Percentiles rank a stretch among this genome's conserved stretches.
phyloP scores from a whole-genome alignment of 129 eudicot genomes.

The Artemisia argyi region DNA sequence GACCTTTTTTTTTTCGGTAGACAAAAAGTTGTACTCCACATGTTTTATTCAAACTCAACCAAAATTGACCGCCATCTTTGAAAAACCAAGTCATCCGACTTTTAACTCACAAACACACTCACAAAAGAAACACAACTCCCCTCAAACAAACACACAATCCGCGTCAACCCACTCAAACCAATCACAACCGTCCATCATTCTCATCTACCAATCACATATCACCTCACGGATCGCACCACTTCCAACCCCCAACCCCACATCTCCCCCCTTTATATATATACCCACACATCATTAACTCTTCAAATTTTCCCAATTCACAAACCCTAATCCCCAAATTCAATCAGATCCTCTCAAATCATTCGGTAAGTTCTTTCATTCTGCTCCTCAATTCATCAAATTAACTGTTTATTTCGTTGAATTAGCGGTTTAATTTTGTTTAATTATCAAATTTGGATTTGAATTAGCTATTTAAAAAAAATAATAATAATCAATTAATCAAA shows the following conservation, averaged over 20 bases:
- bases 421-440: no score
- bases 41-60: no score
- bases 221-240: conserved; percentile 34
- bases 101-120: not conserved
- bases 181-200: conserved; percentile 16
- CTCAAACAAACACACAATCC: conserved; percentile 59
- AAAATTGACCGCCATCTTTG: no score
- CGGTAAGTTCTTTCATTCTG: not conserved
- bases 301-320: not conserved
- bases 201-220: conserved; percentile 26
- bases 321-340: conserved; percentile 7
- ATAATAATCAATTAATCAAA: no score
- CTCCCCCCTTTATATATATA: conserved; percentile 24
- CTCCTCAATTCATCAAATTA: no score
- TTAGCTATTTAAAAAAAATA: not conserved
- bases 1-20: no score
- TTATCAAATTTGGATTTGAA: not conserved
- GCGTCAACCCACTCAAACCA: conserved; percentile 33
- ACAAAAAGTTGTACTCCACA: no score
- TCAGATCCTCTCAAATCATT: not conserved
- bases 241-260: conserved; percentile 7
- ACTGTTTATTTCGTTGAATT: no score
- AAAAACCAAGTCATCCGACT: conserved; percentile 4
- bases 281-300: not conserved
- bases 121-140: conserved; percentile 34